phyloP scores from a whole-genome alignment of 345 rosid species.

The Mallotus nudiflorus region DNA sequence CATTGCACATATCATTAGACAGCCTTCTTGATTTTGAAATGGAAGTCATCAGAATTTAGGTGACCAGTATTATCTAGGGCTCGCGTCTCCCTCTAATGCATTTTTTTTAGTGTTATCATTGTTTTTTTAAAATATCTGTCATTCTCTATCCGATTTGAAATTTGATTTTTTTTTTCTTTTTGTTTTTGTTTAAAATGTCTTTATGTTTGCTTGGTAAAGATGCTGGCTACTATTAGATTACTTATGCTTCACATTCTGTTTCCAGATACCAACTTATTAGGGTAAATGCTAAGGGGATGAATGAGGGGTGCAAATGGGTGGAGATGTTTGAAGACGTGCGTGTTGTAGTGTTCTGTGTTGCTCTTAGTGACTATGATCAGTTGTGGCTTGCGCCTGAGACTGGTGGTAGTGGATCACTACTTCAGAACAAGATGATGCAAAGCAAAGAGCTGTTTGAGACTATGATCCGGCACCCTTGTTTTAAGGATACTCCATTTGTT shows the following conservation, averaged over 20 bases:
- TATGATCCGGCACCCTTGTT: constrained; percentile 81
- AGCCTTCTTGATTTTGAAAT: not conserved
- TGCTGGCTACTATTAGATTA: not conserved
- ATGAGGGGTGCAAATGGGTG: constrained; percentile 98
- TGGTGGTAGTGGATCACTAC: constrained; percentile 49
- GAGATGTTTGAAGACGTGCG: constrained; percentile 98
- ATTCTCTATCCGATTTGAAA: not conserved
- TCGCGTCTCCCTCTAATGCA: not conserved
- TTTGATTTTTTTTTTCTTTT: not conserved
- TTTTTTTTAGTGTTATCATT: not conserved
- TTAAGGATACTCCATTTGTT: constrained; percentile 76
- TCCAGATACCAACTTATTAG: constrained; percentile 87
- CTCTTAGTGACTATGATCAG: constrained; percentile 88
- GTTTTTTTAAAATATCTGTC: not conserved
- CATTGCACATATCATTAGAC: not conserved
- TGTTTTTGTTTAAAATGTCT: no score
- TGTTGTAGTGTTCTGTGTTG: constrained; percentile 75
- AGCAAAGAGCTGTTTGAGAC: constrained; percentile 86
- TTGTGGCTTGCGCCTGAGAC: constrained; percentile 48
- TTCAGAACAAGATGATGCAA: constrained; percentile 83
- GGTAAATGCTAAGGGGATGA: constrained; percentile 91
- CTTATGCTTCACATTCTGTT: constrained; percentile 1
- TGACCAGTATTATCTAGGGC: no score
- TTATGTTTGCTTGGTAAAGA: no score
- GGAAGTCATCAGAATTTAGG: no score